Base-by-base conservation (phyloP, 352 stramenopile genomes). In the Globisporangium acanthophoron region DNA sequence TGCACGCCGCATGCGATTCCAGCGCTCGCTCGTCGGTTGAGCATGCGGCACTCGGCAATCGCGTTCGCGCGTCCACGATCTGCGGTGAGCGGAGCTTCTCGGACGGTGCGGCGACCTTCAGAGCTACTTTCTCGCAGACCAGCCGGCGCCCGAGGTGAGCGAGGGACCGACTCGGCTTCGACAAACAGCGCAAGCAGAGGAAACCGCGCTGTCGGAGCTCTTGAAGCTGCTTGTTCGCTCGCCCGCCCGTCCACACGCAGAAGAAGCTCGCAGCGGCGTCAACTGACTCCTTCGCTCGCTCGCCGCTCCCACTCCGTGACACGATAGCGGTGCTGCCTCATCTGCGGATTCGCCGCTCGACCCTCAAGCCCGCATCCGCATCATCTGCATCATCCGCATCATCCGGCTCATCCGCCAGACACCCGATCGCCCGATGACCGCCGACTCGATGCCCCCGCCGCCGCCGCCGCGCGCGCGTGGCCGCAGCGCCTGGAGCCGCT, bases 401-500 rank as follows among this genome's bases (percentile, higher is more conserved):
- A 21, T n/a, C 18, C 40, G 2, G 40, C 2, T 9, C 12, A 12
- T 5, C 9, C 20, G 20, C 18, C 0, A 48, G 16, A 7, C 41
- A 45, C 41, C 18, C 37, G 37, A 11, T 18, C 37, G 37, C 37
- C 37, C 13, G 33, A 81, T 85, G 71, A 66, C 71, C 52, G 63
- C 68, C 24, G 56, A 78, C 48, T 74, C 72, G 60, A 67, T 78
- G 52, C 70, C 80, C 15, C 74, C 67, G 45, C 50, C 61, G 27
- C 70, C 80, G 20, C 72, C 67, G 52, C 51, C 61, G 39, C 54
- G 78, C 56, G 73, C 73, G 35, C 78, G 80, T 45, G 72, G 71
- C 44, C 74, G 74, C 24, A 85, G 58, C 53, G 80, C 80, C 3
- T 92, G 83, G 83, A 91, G 79, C 50, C 80, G 82, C 45, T 92